Evolutionary conservation across 805 yeast genomes (phyloP).

Genomic region (Metschnikowia cerradonensis): DNA sequence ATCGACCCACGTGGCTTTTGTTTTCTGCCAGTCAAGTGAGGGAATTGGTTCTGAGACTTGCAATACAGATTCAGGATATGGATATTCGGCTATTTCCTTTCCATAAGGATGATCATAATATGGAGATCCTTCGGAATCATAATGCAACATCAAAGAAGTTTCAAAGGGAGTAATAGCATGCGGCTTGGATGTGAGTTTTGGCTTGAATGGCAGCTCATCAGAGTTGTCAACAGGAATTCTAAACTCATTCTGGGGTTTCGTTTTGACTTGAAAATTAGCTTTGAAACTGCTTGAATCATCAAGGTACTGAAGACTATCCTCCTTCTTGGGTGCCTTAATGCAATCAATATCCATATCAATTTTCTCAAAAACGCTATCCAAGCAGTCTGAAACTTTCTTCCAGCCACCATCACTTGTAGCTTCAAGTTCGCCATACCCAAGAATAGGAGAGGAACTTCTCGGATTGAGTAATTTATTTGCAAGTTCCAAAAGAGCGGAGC

Average conservation of each 20-base stretch:
- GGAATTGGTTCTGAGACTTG: constrained; percentile 40
- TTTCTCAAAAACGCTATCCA: constrained; percentile 74
- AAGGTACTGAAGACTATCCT: constrained; percentile 12
- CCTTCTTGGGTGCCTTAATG: constrained; percentile 18
- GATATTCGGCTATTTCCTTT: constrained; percentile 63
- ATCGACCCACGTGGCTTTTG: constrained; percentile 72
- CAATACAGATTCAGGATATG: constrained; percentile 61
- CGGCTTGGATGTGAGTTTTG: constrained; percentile 70
- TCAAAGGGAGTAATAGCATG: constrained; percentile 55
- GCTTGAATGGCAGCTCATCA: constrained; percentile 70
- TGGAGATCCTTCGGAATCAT: constrained; percentile 1
- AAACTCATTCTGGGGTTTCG: constrained; percentile 71
- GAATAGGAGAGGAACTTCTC: constrained; percentile 21
- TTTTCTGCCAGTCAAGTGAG: constrained; percentile 60
- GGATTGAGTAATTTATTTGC: constrained; percentile 44
- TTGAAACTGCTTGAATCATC: constrained; percentile 8
- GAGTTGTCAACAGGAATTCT: constrained; percentile 59
- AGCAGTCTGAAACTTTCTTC: constrained; percentile 55
- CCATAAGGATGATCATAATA: constrained; percentile 74
- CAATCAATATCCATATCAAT: constrained; percentile 66
- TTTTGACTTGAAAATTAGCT: constrained; percentile 1
- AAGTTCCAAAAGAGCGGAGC: constrained; percentile 40
- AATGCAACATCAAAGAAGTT: constrained; percentile 33
- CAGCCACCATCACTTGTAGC: constrained; percentile 46
- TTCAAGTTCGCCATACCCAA: constrained; percentile 41